Evolutionary conservation across 208 protist genomes (phyloP).

Genomic region (Trichomonas gallinae): DNA sequence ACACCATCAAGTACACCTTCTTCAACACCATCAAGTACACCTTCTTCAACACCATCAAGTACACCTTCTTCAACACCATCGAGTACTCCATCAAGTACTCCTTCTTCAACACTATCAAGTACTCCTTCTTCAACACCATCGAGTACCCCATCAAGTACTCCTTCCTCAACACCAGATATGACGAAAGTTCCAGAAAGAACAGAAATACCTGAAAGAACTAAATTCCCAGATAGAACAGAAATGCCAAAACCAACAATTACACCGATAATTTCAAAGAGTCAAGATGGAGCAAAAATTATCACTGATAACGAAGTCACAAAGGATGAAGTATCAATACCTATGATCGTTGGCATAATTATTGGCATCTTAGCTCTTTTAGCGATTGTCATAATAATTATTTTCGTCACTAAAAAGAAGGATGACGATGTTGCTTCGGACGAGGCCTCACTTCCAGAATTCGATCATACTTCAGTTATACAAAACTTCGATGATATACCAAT

Average conservation of each 20-base stretch:
- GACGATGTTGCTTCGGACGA: neutral
- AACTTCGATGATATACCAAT: neutral
- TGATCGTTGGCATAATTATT: neutral
- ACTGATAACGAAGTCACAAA: neutral
- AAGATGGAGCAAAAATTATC: neutral
- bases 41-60: neutral
- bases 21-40: neutral
- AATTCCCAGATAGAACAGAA: neutral
- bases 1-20: neutral
- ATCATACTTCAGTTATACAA: neutral
- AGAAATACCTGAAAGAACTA: neutral
- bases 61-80: neutral
- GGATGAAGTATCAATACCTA: neutral
- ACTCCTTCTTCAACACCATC: neutral
- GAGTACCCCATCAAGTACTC: neutral
- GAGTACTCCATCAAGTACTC: neutral
- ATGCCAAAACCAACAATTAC: neutral
- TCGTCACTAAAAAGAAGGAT: neutral
- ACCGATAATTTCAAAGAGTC: neutral
- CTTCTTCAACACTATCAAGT: neutral
- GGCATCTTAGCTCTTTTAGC: neutral
- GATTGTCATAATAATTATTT: neutral
- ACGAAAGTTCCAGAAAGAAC: neutral
- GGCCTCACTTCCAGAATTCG: neutral
- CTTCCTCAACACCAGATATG: neutral